Percentiles rank a stretch among this genome's conserved stretches.
phyloP scores from a whole-genome alignment of 805 yeast genomes.

The Brettanomyces bruxellensis region DNA sequence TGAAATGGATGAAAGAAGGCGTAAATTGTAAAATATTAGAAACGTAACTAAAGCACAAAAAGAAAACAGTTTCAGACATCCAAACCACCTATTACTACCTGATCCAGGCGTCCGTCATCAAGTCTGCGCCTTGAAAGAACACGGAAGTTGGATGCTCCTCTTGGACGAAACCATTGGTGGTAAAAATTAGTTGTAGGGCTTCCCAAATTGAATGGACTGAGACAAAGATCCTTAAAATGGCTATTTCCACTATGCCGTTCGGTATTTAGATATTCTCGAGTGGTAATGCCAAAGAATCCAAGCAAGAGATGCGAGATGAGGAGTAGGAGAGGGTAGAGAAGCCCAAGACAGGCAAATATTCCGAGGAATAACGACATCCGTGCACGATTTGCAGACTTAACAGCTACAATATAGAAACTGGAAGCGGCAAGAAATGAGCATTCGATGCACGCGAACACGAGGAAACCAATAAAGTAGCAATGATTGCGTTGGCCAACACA shows the following conservation, averaged over 20 bases:
- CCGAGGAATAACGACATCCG: constrained; percentile 45
- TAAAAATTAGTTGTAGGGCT: constrained; percentile 23
- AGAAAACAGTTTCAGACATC: too few species aligned
- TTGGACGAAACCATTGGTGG: constrained; percentile 27
- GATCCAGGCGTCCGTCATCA: neutral
- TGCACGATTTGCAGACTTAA: constrained; percentile 14
- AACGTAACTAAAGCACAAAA: too few species aligned
- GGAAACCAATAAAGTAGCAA: constrained; percentile 45
- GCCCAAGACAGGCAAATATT: constrained; percentile 34
- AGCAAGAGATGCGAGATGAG: constrained; percentile 46
- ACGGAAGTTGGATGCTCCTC: constrained; percentile 26
- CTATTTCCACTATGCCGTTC: constrained; percentile 21
- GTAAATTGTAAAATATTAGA: too few species aligned
- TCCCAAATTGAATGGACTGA: constrained; percentile 30
- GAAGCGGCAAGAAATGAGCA: constrained; percentile 21
- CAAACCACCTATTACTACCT: neutral
- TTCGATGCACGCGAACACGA: constrained; percentile 29
- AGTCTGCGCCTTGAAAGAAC: neutral
- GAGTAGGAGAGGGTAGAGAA: constrained; percentile 50
- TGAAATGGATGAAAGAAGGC: too few species aligned
- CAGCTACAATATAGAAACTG: constrained; percentile 20
- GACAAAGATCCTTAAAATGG: constrained; percentile 22
- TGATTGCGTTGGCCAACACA: constrained; percentile 74
- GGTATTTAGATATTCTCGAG: constrained; percentile 59
- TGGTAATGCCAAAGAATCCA: constrained; percentile 51